A percentile compares a stretch with the other conserved stretches of the same genome.
Conservation (phyloP, 2,329 filamentous ascomycete species). For the Colletotrichum zoysiae region DNA sequence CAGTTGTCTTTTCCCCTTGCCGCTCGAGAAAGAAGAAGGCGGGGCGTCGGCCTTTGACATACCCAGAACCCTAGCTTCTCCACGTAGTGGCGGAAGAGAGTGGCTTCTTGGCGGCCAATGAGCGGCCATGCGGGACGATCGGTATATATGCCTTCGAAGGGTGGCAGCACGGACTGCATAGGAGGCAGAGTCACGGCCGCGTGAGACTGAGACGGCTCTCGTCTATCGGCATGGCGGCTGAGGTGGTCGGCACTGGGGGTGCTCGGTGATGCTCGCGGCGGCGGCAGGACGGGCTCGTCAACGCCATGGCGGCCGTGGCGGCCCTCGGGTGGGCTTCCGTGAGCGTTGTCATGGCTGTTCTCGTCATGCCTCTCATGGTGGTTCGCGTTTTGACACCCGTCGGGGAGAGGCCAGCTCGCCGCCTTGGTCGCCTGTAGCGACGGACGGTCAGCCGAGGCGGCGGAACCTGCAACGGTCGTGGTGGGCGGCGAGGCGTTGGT, state of each 20-base stretch:
- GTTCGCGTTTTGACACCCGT: background rate
- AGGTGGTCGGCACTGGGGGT: slow-evolving; percentile 19
- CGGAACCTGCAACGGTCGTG: slow-evolving; percentile 14
- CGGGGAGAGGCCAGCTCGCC: slow-evolving; percentile 34
- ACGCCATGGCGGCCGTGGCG: background rate
- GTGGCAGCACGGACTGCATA: slow-evolving; percentile 28
- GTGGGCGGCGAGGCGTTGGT: slow-evolving; percentile 20
- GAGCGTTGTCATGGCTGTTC: background rate
- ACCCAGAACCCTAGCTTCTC: slow-evolving; percentile 52
- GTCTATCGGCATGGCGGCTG: slow-evolving; percentile 13
- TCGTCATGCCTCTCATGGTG: slow-evolving; percentile 1
- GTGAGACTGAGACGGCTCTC: slow-evolving; percentile 27
- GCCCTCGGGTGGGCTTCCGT: background rate
- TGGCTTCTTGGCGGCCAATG: slow-evolving; percentile 49
- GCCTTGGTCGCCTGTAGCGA: slow-evolving; percentile 30
- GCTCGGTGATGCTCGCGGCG: slow-evolving; percentile 23
- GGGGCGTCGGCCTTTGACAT: slow-evolving; percentile 37
- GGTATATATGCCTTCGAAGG: slow-evolving; percentile 43
- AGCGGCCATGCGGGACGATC: slow-evolving; percentile 46
- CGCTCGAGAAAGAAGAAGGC: slow-evolving; percentile 1
- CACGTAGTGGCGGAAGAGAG: slow-evolving; percentile 53
- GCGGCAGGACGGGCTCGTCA: slow-evolving; percentile 7
- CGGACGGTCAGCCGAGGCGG: slow-evolving; percentile 14
- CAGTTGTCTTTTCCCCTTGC: slow-evolving; percentile 1
- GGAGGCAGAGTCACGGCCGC: slow-evolving; percentile 31